Percentiles rank a stretch among this genome's conserved stretches.
Conservation (phyloP, 1,284 basidiomycete genomes). For the Cutaneotrichosporon daszewskae region DNA sequence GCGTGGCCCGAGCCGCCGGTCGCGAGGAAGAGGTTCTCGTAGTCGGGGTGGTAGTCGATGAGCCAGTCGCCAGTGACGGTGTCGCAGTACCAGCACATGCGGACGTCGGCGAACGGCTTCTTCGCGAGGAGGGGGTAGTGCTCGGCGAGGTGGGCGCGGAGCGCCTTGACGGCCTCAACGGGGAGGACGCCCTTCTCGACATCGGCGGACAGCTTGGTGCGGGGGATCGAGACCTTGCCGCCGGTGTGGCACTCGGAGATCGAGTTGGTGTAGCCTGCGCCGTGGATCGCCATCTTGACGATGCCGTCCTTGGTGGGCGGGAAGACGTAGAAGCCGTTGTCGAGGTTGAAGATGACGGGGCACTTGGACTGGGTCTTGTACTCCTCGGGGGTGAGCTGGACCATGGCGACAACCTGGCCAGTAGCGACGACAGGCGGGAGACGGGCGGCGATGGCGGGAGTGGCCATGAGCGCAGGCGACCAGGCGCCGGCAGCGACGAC, state of each 20-base stretch:
- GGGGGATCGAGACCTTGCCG: conserved; percentile 36
- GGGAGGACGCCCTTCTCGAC: conserved; percentile 42
- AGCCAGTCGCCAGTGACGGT: conserved; percentile 50
- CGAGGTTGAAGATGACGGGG: conserved; percentile 56
- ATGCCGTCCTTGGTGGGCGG: conserved; percentile 48
- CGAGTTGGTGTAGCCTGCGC: conserved; percentile 36
- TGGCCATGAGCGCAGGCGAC: conserved; percentile 72
- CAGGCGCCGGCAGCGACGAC: conserved; percentile 45
- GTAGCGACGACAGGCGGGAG: conserved; percentile 39
- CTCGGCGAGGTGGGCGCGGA: conserved; percentile 30
- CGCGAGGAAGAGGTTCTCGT: conserved; percentile 46
- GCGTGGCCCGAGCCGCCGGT: conserved; percentile 51
- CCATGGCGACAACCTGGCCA: conserved; percentile 64
- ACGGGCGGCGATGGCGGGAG: conserved; percentile 43
- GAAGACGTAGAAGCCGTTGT: conserved; percentile 50
- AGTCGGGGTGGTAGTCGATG: conserved; percentile 49
- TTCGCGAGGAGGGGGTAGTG: conserved; percentile 44
- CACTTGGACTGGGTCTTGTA: conserved; percentile 56
- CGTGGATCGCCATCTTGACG: conserved; percentile 51
- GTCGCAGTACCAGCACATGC: conserved; percentile 49
- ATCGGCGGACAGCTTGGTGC: conserved; percentile 43
- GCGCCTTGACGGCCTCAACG: conserved; percentile 24
- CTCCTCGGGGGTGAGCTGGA: conserved; percentile 69
- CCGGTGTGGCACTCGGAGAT: conserved; percentile 23
- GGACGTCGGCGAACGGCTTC: conserved; percentile 42